Evolutionary conservation across 129 eudicot species (phyloP), one percentile per base, ranked within the genome.

Genomic region (Centella asiatica): DNA sequence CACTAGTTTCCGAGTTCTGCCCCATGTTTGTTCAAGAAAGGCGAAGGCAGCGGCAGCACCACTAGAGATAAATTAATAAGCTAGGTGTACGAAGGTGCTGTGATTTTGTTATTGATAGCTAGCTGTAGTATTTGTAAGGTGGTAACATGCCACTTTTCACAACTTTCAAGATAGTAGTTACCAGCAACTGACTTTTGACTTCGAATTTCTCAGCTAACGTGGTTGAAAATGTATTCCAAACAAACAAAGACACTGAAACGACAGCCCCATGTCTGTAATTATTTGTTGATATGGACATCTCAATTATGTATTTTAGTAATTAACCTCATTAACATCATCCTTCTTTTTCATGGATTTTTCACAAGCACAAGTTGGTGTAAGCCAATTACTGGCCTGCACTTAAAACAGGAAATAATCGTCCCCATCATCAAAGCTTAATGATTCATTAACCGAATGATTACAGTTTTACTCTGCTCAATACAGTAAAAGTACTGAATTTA

Each of bases 121-220:
- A 32, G 3, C 6, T 6, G 7, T 10, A 34, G 8, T 34, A 10
- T 10, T 34, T 6, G 17, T 3, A 1, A 9, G 15, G 15, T 13
- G 5, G 27, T 28, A 4, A 55, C 1, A 28, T 34, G 7, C 8
- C 42, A 28, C 17, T 34, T 4, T 56, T 29, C 15, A 2, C 20
- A 56, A 32, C 61, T 56, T 55, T n/a, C n/a, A 56, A 7, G 26
- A 36, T 29, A 56, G 62, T 32, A 9, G 62, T 56, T n/a, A 19
- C 22, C 2, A 56, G 6, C 3, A 56, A 32, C 44, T 31, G 61
- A 56, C 42, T 31, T 31, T 56, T 24, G 9, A 13, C 8, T n/a
- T 6, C 42, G 5, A 56, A 31, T 18, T n/a, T n/a, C 15, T 25
- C 1, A 53, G 59, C 59, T 27, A 27, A 53, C 59, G 6, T 27